Evolutionary conservation across 768 basidiomycete genomes (phyloP).

Genomic region (Pleurotus platypus): DNA sequence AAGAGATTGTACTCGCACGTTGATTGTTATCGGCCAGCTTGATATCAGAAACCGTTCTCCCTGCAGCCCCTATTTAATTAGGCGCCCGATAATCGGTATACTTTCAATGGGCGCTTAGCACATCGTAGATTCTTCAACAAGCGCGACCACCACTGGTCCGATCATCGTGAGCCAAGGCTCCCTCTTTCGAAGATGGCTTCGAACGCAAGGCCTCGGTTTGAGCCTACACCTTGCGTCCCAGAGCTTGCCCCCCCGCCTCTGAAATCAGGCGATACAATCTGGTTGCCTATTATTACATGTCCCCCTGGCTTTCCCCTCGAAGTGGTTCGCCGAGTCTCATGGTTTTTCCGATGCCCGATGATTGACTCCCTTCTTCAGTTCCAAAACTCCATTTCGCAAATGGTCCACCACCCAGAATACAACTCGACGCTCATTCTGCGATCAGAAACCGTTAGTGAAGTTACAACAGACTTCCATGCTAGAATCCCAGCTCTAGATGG

Average conservation of each 20-base stretch:
- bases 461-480: conserved; percentile 26
- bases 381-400: conserved; percentile 61
- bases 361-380: conserved; percentile 46
- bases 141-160: too few relatives aligned
- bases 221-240: background rate
- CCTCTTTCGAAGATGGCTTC: too few relatives aligned
- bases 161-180: too few relatives aligned
- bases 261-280: conserved; percentile 9
- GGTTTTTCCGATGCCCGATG: background rate
- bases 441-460: conserved; percentile 60
- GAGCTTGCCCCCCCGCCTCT: background rate
- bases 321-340: conserved; percentile 28
- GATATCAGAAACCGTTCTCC: background rate
- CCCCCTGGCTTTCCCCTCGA: conserved; percentile 37
- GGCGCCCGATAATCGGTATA: background rate
- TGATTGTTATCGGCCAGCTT: background rate
- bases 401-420: conserved; percentile 88
- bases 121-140: too few relatives aligned
- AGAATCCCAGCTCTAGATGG: conserved; percentile 34
- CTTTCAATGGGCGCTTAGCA: background rate
- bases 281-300: conserved; percentile 37
- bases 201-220: background rate
- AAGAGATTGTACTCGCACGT: background rate
- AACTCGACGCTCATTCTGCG: conserved; percentile 89
- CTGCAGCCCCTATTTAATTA: background rate